These are phyloP conservation scores for Chaetomiaceae sp. DNA, from an alignment of 2,329 filamentous ascomycete species.

Conservation along the genomic window DNA sequence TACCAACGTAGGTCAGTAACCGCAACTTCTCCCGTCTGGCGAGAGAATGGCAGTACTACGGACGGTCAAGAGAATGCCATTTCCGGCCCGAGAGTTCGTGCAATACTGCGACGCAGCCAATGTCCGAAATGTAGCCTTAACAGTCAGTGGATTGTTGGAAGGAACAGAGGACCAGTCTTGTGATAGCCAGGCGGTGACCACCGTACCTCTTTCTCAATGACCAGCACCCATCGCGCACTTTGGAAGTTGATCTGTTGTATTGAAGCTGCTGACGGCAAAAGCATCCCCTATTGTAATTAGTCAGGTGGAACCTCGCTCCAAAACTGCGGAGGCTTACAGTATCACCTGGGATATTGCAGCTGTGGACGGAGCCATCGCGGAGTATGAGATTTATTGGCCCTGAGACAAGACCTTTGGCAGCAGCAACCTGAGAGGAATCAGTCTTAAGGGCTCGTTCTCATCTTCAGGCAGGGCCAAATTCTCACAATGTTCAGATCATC, in stretches of 20 bases:
- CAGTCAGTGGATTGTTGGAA: slow-evolving; percentile 15
- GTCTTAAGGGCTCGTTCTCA: too few relatives aligned
- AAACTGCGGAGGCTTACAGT: slow-evolving; percentile 25
- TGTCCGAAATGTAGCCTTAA: slow-evolving; percentile 68
- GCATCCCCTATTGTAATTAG: slow-evolving; percentile 44
- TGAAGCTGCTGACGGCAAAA: slow-evolving; percentile 52
- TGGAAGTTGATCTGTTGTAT: slow-evolving; percentile 48
- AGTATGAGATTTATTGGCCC: slow-evolving; percentile 48
- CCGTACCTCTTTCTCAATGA: slow-evolving; percentile 73
- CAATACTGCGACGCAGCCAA: slow-evolving; percentile 55
- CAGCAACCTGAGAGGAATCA: slow-evolving; percentile 52
- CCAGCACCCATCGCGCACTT: slow-evolving; percentile 57
- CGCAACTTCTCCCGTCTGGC: too few relatives aligned
- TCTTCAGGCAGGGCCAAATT: not conserved
- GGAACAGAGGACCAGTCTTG: too few relatives aligned
- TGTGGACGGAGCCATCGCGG: slow-evolving; percentile 27
- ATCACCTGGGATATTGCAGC: slow-evolving; percentile 27
- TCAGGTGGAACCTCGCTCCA: not conserved
- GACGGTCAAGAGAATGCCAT: slow-evolving; percentile 67
- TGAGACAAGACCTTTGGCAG: slow-evolving; percentile 65
- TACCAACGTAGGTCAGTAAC: not conserved
- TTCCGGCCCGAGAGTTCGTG: slow-evolving; percentile 41
- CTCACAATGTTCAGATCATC: slow-evolving; percentile 65
- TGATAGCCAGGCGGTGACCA: too few relatives aligned
- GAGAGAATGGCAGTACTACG: too few relatives aligned